Percentiles rank a stretch among this genome's conserved stretches.
phyloP scores from a whole-genome alignment of 495 filamentous ascomycete genomes.

The Talaromyces liani region DNA sequence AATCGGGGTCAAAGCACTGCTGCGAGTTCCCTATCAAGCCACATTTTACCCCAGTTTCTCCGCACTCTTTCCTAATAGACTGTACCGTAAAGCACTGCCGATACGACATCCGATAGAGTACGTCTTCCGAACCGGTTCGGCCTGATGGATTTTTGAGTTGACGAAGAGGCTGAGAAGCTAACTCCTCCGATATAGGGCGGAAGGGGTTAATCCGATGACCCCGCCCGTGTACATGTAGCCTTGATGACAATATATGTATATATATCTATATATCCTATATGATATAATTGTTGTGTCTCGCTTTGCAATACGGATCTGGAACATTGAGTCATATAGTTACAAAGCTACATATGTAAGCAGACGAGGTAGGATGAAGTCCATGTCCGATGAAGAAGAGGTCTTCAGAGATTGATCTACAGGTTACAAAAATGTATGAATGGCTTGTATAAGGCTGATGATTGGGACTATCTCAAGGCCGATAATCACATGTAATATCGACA shows the following conservation, averaged over 20 bases:
- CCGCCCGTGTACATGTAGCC: not conserved
- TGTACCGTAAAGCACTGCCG: not conserved
- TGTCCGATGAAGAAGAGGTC: too few relatives aligned
- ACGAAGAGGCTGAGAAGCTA: not conserved
- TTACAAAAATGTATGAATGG: too few relatives aligned
- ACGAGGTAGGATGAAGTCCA: too few relatives aligned
- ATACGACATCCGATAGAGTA: not conserved
- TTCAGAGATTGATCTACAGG: too few relatives aligned
- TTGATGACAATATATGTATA: not conserved
- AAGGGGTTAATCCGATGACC: not conserved
- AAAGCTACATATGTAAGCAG: too few relatives aligned
- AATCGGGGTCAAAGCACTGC: not conserved
- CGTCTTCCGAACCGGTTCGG: not conserved
- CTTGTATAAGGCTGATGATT: too few relatives aligned
- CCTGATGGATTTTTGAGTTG: not conserved
- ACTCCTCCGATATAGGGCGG: too few relatives aligned
- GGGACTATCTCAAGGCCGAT: too few relatives aligned
- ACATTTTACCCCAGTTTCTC: not conserved
- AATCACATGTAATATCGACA: too few relatives aligned
- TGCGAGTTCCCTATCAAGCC: not conserved
- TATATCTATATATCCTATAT: too few relatives aligned
- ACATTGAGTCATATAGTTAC: too few relatives aligned
- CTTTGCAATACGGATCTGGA: not conserved
- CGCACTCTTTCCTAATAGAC: not conserved
- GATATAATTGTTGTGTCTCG: not conserved